These are phyloP conservation scores for Phytophthora meadii DNA, from an alignment of 352 stramenopile genomes.

Conservation along the genomic window DNA sequence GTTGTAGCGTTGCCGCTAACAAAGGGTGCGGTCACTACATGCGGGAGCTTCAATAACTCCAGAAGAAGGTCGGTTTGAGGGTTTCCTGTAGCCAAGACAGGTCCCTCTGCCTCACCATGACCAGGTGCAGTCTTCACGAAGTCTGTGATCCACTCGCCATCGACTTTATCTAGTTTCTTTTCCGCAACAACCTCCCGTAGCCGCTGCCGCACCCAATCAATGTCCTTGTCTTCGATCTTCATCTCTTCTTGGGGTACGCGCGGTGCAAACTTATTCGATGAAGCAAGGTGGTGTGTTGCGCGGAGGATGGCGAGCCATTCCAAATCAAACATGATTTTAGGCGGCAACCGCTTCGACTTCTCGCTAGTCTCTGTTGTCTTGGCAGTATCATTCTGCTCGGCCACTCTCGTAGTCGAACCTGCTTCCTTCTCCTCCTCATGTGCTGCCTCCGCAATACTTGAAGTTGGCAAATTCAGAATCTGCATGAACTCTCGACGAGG, in stretches of 20 bases:
- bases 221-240: slow-evolving; percentile 77
- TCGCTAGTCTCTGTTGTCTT: slow-evolving; percentile 4
- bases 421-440: slow-evolving; percentile 6
- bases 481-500: slow-evolving; percentile 95
- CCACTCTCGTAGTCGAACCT: slow-evolving; percentile 2
- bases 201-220: slow-evolving; percentile 73
- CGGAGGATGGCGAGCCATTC: slow-evolving; percentile 96
- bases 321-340: slow-evolving; percentile 92
- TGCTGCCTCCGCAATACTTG: neutral
- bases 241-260: slow-evolving; percentile 79
- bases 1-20: slow-evolving; percentile 12
- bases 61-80: slow-evolving; percentile 96
- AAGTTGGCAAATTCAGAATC: slow-evolving; percentile 83
- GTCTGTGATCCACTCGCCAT: slow-evolving; percentile 74
- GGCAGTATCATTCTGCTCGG: slow-evolving; percentile 12
- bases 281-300: slow-evolving; percentile 92
- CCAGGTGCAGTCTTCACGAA: slow-evolving; percentile 83
- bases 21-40: slow-evolving; percentile 95
- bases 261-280: slow-evolving; percentile 64
- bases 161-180: slow-evolving; percentile 57
- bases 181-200: slow-evolving; percentile 56
- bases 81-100: slow-evolving; percentile 77
- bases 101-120: slow-evolving; percentile 54
- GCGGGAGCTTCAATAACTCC: slow-evolving; percentile 91
- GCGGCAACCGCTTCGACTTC: slow-evolving; percentile 13